These are phyloP conservation scores for Sporothrix pallida DNA, from an alignment of 2,329 filamentous ascomycete species.

Conservation along the genomic window DNA sequence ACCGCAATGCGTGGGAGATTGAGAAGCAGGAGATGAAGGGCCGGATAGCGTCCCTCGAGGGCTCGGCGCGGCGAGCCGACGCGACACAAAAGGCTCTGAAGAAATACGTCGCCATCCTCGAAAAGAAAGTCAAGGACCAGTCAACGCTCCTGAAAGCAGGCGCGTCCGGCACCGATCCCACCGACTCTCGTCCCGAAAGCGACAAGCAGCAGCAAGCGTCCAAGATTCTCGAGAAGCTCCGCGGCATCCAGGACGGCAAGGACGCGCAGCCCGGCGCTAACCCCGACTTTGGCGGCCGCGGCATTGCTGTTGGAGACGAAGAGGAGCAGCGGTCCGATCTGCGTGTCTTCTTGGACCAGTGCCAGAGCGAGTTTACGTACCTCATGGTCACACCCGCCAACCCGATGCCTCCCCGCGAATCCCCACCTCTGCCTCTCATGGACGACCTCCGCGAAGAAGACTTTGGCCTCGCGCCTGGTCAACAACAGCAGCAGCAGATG, in stretches of 20 bases:
- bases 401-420: conserved; percentile 68
- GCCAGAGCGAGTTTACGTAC: conserved; percentile 70
- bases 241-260: conserved; percentile 46
- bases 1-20: conserved; percentile 98
- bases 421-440: conserved; percentile 59
- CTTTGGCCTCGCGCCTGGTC: conserved; percentile 53
- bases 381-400: conserved; percentile 71
- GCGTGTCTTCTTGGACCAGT: conserved; percentile 67
- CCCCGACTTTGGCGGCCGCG: conserved; percentile 54
- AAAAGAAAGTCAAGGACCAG: conserved; percentile 85
- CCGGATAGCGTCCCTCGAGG: conserved; percentile 92
- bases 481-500: conserved; percentile 46
- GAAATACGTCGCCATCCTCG: conserved; percentile 88
- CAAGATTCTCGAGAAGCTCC: conserved; percentile 45
- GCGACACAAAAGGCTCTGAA: conserved; percentile 86
- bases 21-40: conserved; percentile 99
- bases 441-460: conserved; percentile 65
- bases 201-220: conserved; percentile 58
- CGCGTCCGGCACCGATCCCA: conserved; percentile 47
- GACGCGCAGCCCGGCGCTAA: conserved; percentile 48
- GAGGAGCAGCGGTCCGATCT: conserved; percentile 60
- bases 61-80: conserved; percentile 83
- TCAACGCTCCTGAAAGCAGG: conserved; percentile 68
- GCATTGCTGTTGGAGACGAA: conserved; percentile 55
- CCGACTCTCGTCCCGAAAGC: conserved; percentile 45